Evolutionary conservation across 139 green algal species (phyloP).

Genomic region (Chlorella sp.): DNA sequence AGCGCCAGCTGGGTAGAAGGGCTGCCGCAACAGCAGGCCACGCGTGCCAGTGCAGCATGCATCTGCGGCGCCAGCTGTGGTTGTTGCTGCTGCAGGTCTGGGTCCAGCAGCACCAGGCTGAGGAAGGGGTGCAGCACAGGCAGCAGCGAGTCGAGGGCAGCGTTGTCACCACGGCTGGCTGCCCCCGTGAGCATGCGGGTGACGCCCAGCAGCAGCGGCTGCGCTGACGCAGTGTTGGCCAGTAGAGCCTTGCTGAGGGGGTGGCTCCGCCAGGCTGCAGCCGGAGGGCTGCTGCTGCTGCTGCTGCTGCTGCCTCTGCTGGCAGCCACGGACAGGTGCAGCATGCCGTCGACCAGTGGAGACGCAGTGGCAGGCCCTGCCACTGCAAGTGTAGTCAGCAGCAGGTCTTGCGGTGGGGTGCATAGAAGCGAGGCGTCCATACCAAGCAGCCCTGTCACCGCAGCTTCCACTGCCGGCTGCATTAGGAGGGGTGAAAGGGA

Average conservation of each 20-base stretch:
- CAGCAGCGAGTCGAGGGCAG: background rate
- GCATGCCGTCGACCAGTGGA: background rate
- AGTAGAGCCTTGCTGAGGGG: conserved; percentile 22
- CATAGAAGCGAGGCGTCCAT: background rate
- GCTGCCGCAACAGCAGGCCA: background rate
- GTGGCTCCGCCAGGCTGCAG: conserved; percentile 15
- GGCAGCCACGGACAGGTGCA: background rate
- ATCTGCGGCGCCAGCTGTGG: conserved; percentile 12
- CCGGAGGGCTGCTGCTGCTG: no score
- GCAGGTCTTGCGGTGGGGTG: background rate
- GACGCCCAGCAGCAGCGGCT: conserved; percentile 10
- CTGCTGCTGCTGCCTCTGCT: background rate
- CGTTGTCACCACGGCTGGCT: background rate
- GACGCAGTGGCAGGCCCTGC: background rate
- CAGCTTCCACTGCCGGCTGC: background rate
- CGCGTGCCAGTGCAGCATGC: conserved; percentile 7
- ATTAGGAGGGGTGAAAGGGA: background rate
- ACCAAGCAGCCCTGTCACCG: background rate
- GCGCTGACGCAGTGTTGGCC: background rate
- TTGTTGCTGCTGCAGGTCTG: background rate
- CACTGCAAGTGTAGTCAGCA: conserved; percentile 20
- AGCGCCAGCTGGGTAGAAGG: background rate
- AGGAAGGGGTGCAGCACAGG: conserved; percentile 30
- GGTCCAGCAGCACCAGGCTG: conserved; percentile 22
- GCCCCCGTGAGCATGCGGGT: background rate